phyloP scores from a whole-genome alignment of 768 basidiomycete genomes.

The Lentinula sp. region DNA sequence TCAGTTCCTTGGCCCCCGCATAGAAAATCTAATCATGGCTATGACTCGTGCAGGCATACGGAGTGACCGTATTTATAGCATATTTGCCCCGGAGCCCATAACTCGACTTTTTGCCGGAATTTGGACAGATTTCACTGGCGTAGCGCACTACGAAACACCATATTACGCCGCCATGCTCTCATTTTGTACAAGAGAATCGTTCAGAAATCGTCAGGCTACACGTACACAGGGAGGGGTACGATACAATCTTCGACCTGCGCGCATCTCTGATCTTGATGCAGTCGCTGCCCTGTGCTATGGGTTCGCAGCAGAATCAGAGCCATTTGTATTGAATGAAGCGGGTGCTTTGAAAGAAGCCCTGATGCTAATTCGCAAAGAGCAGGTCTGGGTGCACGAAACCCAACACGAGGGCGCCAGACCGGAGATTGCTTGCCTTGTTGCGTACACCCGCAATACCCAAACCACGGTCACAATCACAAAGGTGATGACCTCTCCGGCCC shows the following conservation, averaged over 20 bases:
- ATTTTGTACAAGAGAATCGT: slow-evolving; percentile 43
- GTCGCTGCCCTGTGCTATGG: slow-evolving; percentile 33
- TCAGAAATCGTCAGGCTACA: slow-evolving; percentile 19
- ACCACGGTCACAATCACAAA: slow-evolving; percentile 46
- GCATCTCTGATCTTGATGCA: slow-evolving; percentile 6
- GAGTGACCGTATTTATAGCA: slow-evolving; percentile 49
- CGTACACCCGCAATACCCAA: slow-evolving; percentile 37
- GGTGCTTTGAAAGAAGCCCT: slow-evolving; percentile 35
- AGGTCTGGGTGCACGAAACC: slow-evolving; percentile 40
- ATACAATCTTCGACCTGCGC: slow-evolving; percentile 10
- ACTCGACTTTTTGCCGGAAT: slow-evolving; percentile 37
- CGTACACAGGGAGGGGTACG: slow-evolving; percentile 18
- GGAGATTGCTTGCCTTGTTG: slow-evolving; percentile 44
- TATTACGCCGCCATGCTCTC: slow-evolving; percentile 2
- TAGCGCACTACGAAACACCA: not conserved
- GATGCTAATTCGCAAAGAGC: slow-evolving; percentile 27
- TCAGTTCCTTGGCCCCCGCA: slow-evolving; percentile 30
- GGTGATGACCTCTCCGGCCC: slow-evolving; percentile 38
- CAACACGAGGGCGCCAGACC: slow-evolving; percentile 13
- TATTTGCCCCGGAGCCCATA: slow-evolving; percentile 53
- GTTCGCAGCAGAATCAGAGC: slow-evolving; percentile 42
- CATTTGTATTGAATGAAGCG: slow-evolving; percentile 30
- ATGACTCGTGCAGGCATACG: slow-evolving; percentile 28
- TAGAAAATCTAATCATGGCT: slow-evolving; percentile 34
- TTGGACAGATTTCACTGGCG: not conserved